Evolutionary conservation across 306 rosid genomes (phyloP), one percentile per base, ranked within the genome.

Genomic region (Acmispon strigosus): DNA sequence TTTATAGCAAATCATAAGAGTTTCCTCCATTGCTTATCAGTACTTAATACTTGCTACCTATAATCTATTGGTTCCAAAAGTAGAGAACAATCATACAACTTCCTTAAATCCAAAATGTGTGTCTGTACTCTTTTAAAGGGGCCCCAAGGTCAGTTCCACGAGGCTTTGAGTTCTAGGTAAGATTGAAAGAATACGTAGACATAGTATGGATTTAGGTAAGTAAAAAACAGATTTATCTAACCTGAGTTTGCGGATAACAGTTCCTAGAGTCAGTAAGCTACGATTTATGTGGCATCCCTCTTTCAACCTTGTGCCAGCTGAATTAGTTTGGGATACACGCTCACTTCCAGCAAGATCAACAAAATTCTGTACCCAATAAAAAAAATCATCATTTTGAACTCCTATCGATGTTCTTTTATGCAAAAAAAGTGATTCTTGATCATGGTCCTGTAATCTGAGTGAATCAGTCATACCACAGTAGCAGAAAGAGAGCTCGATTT

Each of bases 211-310:
- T 56, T 22, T 36, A 20, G 2, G 7, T 7, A 8, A 8, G 12
- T 20, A 47, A 72, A 71, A 60, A 13, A 47, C 10, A 49, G 36
- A 56, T 17, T 66, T 52, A 67, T 62, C 86, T 69, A 72, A 94
- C 98, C 98, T 90, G 80, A 94, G 96, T 84, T 94, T 94, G 43
- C 98, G 98, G 76, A 94, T 81, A 52, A 90, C 96, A 73, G 98
- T 94, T 76, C 98, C 98, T 13, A 90, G 78, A 72, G 98, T 89
- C 57, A 94, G 86, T 75, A 94, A 80, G 82, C 98, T 94, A 44
- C 96, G 92, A 78, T 94, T 94, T 47, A 94, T 94, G 85, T 94
- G 98, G 85, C 96, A 83, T 65, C 97, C 98, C 81, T 94, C 98
- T 81, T 94, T 94, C 84, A 94, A 84, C 86, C 97, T 88, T 10